Conservation (phyloP, 2,329 filamentous ascomycete species). For the Alternaria sp. region DNA sequence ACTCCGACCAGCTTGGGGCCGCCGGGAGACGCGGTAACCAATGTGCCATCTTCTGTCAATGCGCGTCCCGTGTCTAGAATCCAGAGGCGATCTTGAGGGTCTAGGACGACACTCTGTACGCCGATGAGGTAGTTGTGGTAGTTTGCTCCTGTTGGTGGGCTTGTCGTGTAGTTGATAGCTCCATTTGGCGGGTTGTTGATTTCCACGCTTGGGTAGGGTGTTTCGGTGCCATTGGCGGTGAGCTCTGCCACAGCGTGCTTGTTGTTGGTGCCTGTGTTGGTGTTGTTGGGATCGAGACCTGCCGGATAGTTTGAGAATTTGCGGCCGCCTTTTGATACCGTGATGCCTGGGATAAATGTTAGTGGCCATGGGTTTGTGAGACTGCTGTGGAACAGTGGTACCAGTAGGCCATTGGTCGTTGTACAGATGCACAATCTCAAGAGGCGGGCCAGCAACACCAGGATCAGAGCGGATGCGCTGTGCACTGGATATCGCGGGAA, state of each 20-base stretch:
- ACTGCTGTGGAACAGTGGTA: neutral
- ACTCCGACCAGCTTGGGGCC: conserved; percentile 63
- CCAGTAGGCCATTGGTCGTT: conserved; percentile 61
- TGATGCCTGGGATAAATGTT: conserved; percentile 52
- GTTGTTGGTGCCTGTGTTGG: conserved; percentile 51
- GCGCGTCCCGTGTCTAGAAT: conserved; percentile 63
- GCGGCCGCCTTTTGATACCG: conserved; percentile 60
- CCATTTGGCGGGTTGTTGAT: conserved; percentile 61
- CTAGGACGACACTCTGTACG: conserved; percentile 63
- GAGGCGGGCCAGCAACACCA: conserved; percentile 52
- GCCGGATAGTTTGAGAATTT: conserved; percentile 63
- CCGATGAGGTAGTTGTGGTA: conserved; percentile 61
- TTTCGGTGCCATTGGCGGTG: conserved; percentile 55
- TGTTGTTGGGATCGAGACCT: conserved; percentile 60
- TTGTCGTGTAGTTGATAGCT: conserved; percentile 61
- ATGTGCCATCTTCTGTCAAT: conserved; percentile 54
- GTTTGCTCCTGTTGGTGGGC: conserved; percentile 57
- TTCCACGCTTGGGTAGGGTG: conserved; percentile 54
- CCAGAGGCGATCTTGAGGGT: conserved; percentile 61
- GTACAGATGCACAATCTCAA: conserved; percentile 62
- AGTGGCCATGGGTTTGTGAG: neutral
- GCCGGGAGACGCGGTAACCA: conserved; percentile 57
- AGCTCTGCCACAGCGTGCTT: conserved; percentile 62
- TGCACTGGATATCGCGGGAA: conserved; percentile 24
- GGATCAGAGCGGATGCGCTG: conserved; percentile 46